Conservation (phyloP, 176 grass and related monocot species). For the Avena eriantha region DNA sequence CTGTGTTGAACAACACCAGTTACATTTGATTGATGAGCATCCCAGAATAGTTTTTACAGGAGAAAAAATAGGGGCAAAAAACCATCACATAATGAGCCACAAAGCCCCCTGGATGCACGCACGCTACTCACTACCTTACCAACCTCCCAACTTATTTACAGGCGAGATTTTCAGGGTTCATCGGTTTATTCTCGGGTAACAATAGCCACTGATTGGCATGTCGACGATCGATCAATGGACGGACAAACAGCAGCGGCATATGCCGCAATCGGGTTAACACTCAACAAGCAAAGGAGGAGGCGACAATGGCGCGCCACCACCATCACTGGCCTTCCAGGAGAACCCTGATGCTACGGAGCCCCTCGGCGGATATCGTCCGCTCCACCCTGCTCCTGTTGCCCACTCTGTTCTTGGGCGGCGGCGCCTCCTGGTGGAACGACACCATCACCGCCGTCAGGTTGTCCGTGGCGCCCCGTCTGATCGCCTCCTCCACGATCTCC, state of each 20-base stretch:
- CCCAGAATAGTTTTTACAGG: constrained; percentile 41
- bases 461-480: constrained; percentile 56
- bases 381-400: constrained; percentile 39
- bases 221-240: constrained; percentile 34
- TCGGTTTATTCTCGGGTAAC: constrained; percentile 53
- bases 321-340: constrained; percentile 66
- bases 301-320: not conserved
- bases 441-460: constrained; percentile 85
- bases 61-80: constrained; percentile 38
- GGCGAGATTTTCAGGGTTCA: constrained; percentile 41
- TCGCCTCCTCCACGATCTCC: constrained; percentile 75
- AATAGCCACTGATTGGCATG: constrained; percentile 40
- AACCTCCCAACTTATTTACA: constrained; percentile 65
- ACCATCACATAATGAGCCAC: constrained; percentile 60
- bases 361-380: constrained; percentile 75
- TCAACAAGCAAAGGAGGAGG: constrained; percentile 28
- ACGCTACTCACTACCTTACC: constrained; percentile 35
- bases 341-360: constrained; percentile 62
- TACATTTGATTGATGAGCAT: constrained; percentile 7
- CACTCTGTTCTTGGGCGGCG: constrained; percentile 47
- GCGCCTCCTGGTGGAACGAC: constrained; percentile 75
- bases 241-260: constrained; percentile 34
- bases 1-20: constrained; percentile 2
- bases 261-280: constrained; percentile 52
- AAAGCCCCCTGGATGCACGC: constrained; percentile 66